Conservation (phyloP, 768 basidiomycete genomes). For the Peribolospora kevripleyi region DNA sequence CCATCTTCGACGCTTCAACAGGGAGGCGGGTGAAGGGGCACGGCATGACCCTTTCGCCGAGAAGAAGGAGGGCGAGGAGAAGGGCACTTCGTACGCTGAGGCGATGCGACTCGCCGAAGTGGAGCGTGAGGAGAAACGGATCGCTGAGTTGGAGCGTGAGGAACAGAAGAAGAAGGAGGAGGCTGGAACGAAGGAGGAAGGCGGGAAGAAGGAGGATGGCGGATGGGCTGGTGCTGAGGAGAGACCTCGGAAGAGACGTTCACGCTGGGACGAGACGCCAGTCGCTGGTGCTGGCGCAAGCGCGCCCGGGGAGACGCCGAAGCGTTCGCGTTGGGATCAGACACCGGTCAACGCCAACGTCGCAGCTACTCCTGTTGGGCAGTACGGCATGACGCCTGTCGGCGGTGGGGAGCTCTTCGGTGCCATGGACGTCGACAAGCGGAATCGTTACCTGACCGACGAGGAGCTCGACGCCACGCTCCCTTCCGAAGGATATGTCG, state of each 20-base stretch:
- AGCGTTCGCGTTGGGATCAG: slow-evolving; percentile 92
- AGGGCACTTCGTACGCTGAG: slow-evolving; percentile 72
- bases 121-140: slow-evolving; percentile 68
- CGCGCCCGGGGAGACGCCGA: slow-evolving; percentile 40
- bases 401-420: slow-evolving; percentile 5
- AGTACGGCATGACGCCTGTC: slow-evolving; percentile 20
- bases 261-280: slow-evolving; percentile 87
- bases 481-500: slow-evolving; percentile 60
- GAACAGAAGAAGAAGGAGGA: slow-evolving; percentile 73
- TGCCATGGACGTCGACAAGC: slow-evolving; percentile 56
- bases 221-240: not conserved
- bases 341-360: slow-evolving; percentile 43
- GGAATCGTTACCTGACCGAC: slow-evolving; percentile 84
- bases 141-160: slow-evolving; percentile 23
- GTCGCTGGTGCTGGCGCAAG: slow-evolving; percentile 23
- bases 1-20: slow-evolving; percentile 68
- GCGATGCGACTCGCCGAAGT: slow-evolving; percentile 74
- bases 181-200: slow-evolving; percentile 30
- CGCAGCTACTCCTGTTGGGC: slow-evolving; percentile 24
- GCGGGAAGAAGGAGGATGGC: slow-evolving; percentile 50
- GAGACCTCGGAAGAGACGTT: slow-evolving; percentile 42
- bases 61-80: slow-evolving; percentile 38
- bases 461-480: slow-evolving; percentile 84
- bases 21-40: slow-evolving; percentile 41
- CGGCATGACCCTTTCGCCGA: slow-evolving; percentile 33